Evolutionary conservation across 352 stramenopile genomes (phyloP), one percentile per base, ranked within the genome.

Genomic region (Pythium rishiriense): DNA sequence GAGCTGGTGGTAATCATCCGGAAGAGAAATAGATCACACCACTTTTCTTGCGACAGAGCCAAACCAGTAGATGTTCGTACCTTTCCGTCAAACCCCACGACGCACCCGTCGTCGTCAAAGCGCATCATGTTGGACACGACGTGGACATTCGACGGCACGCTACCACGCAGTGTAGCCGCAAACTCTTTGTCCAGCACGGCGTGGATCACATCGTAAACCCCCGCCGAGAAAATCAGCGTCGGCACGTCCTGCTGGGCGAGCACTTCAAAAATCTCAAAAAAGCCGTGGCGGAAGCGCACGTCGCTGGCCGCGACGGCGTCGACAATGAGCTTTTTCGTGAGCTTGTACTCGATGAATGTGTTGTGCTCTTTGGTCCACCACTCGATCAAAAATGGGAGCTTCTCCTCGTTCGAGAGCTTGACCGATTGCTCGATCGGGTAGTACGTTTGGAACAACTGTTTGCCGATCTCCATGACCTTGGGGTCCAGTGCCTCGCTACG

Each of bases 81-180:
- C 62, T 73, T 87, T 52, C 81, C 81, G 11, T 86, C 55, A 45
- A 88, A 90, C 3, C 68, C 79, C 6, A 75, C 48, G 46, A 83
- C 48, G 24, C 66, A 66, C 7, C 75, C 83, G 19, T 59, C 55
- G 17, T 76, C 68, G 29, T 91, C 74, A 56, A 92, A 94, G 15
- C 46, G 50, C 83, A 94, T 94, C 67, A 94, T 86, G 68, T 94
- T 94, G 59, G 83, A 90, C 26, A 94, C 64, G 5, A 94, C 81
- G 65, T 94, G 85, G 22, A 94, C 70, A 55, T 94, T 94, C 21
- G 61, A 64, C 3, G 75, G 75, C 3, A 73, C 63, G 4, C 31
- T 73, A 14, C 74, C 64, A 5, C 35, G 49, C 26, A 47, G 11
- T 10, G 69, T 75, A 51, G 73, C 75, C 9, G 75, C 77, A 56